phyloP scores from a whole-genome alignment of 805 yeast species.

The Candida silvicultrix region DNA sequence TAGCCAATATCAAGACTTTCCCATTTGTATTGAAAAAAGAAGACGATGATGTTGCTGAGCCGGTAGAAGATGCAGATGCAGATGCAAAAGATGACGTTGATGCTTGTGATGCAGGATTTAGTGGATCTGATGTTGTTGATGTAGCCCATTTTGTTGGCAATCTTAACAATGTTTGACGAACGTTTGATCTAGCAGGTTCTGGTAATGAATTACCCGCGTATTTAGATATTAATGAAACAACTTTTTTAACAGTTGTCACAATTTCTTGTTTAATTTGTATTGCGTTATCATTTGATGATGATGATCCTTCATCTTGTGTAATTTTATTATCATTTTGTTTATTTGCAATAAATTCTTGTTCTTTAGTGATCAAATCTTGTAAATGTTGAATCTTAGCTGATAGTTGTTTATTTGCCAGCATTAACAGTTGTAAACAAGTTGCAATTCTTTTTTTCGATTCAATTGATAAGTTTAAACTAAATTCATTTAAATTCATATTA shows the following conservation, averaged over 20 bases:
- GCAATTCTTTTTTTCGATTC: conserved; percentile 74
- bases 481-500: conserved; percentile 29
- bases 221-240: conserved; percentile 78
- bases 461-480: conserved; percentile 37
- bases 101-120: conserved; percentile 8
- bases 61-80: conserved; percentile 1
- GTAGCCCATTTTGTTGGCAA: conserved; percentile 72
- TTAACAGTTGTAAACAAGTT: conserved; percentile 72
- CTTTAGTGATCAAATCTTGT: conserved; percentile 51
- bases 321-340: conserved; percentile 22
- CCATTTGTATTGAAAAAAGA: conserved; percentile 43
- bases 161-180: conserved; percentile 68
- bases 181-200: conserved; percentile 73
- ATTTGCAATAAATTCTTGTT: conserved; percentile 19
- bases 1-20: conserved; percentile 73
- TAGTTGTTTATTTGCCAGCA: conserved; percentile 74
- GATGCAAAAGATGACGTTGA: not conserved
- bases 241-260: conserved; percentile 82
- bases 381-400: conserved; percentile 59
- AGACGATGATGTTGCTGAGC: not conserved
- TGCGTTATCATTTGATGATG: conserved; percentile 16
- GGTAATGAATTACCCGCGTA: conserved; percentile 73
- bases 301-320: conserved; percentile 27
- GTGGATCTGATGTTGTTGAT: conserved; percentile 3
- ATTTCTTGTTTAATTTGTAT: conserved; percentile 70